Conservation (phyloP, 176 grass and related monocot species). For the Ensete glaucum region DNA sequence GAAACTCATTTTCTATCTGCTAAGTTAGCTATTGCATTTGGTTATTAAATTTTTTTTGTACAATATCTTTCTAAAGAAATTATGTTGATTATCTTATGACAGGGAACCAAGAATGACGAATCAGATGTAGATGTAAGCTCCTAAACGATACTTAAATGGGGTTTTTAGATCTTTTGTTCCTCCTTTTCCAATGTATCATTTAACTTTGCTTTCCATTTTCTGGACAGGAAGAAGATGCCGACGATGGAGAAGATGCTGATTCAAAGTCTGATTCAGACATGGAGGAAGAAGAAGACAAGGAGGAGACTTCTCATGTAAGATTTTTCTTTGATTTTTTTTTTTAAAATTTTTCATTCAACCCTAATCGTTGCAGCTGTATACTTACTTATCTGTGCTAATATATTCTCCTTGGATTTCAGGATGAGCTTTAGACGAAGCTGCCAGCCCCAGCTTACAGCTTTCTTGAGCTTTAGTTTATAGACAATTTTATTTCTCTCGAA, state of each 20-base stretch:
- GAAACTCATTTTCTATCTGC: too few species aligned
- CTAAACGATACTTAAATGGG: not conserved
- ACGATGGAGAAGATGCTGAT: conserved; percentile 40
- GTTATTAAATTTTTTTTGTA: not conserved
- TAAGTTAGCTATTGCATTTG: not conserved
- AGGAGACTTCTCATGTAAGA: conserved; percentile 27
- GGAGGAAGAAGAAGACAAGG: conserved; percentile 22
- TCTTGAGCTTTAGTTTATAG: too few species aligned
- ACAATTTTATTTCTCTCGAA: too few species aligned
- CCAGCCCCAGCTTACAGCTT: too few species aligned
- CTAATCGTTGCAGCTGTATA: not conserved
- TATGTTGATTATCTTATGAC: not conserved
- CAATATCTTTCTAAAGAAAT: not conserved
- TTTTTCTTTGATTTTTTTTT: not conserved
- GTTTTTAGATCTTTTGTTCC: not conserved
- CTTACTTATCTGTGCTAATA: conserved; percentile 1
- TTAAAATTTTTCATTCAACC: not conserved
- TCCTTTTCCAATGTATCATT: not conserved
- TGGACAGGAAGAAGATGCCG: conserved; percentile 34
- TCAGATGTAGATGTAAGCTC: not conserved
- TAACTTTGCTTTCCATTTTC: conserved; percentile 6
- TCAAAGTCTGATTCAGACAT: conserved; percentile 39
- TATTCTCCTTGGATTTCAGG: conserved; percentile 25
- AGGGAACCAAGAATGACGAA: not conserved
- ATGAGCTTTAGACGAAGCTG: conserved; percentile 58